Conservation (phyloP, 163 green algal genomes). For the Trebouxiophyceae sp. region DNA sequence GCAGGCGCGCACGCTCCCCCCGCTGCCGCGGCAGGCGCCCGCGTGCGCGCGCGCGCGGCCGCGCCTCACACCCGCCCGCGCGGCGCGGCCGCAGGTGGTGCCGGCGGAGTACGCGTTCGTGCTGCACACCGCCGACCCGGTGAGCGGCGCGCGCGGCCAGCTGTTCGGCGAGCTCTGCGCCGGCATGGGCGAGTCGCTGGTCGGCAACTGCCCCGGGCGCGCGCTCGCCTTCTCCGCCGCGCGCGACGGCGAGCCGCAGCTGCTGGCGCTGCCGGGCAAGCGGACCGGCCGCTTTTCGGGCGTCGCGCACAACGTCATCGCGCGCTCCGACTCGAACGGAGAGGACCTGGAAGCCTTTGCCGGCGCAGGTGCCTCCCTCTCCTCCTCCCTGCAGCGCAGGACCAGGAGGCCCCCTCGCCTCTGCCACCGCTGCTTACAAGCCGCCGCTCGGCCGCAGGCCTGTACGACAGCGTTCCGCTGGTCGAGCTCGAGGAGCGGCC, state of each 20-base stretch:
- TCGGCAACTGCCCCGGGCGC: conserved; percentile 72
- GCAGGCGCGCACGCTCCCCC: conserved; percentile 22
- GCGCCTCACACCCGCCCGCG: not conserved
- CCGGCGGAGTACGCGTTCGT: conserved; percentile 87
- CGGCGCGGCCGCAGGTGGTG: conserved; percentile 46
- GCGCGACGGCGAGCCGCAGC: conserved; percentile 1
- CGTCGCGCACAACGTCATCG: conserved; percentile 40
- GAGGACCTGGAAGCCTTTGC: conserved; percentile 77
- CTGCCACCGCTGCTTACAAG: too few species aligned
- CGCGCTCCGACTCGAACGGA: conserved; percentile 70
- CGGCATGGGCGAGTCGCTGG: conserved; percentile 84
- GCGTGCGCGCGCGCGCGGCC: not conserved
- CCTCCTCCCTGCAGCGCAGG: too few species aligned
- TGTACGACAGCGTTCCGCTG: conserved; percentile 44
- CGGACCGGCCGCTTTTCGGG: conserved; percentile 43
- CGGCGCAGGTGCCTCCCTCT: conserved; percentile 41
- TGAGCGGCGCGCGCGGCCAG: conserved; percentile 47
- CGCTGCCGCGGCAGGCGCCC: not conserved
- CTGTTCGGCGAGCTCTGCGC: conserved; percentile 82
- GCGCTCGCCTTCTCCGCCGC: conserved; percentile 53
- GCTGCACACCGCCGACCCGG: conserved; percentile 81
- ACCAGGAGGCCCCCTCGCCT: too few species aligned
- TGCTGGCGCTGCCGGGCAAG: conserved; percentile 72
- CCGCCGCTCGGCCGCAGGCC: conserved; percentile 19
- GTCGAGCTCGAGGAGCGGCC: conserved; percentile 24